These are phyloP conservation scores for Wickerhamomyces subpelliculosus DNA, from an alignment of 805 yeast genomes.

Conservation along the genomic window DNA sequence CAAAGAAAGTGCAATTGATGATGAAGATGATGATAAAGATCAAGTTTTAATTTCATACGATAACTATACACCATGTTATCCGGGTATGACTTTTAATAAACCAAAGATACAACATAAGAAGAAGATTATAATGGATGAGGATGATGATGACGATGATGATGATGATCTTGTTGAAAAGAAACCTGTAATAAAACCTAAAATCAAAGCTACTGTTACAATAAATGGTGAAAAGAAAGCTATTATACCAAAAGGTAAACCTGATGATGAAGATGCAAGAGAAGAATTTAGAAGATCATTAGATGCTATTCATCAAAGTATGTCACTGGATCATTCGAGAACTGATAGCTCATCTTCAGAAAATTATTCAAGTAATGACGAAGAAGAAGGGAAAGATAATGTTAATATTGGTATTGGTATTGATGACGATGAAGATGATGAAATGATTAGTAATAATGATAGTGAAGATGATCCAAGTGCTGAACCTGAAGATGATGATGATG, in stretches of 20 bases:
- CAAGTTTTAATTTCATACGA: conserved; percentile 10
- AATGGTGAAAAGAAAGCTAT: too few species aligned
- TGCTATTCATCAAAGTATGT: background rate
- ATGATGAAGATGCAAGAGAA: background rate
- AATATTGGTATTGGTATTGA: conserved; percentile 2
- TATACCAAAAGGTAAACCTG: background rate
- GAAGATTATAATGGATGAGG: conserved; percentile 18
- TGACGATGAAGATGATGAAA: conserved; percentile 7
- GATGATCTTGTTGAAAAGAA: conserved; percentile 21
- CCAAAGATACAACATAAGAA: conserved; percentile 16
- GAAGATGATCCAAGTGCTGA: conserved; percentile 7
- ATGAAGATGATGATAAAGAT: conserved; percentile 16
- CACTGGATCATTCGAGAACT: background rate
- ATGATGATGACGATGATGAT: conserved; percentile 24
- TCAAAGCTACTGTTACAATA: background rate
- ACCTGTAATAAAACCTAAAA: conserved; percentile 9
- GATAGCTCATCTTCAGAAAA: too few species aligned
- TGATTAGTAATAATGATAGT: conserved; percentile 11
- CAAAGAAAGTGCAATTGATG: conserved; percentile 15
- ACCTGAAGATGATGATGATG: conserved; percentile 16
- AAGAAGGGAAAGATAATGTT: background rate
- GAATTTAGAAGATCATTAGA: background rate
- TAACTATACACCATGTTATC: conserved; percentile 27
- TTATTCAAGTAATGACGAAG: too few species aligned
- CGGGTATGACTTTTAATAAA: conserved; percentile 26